A percentile compares a stretch with the other conserved stretches of the same genome.
Conservation (phyloP, 192 early-diverging fungal species). For the Linnemannia schmuckeri region DNA sequence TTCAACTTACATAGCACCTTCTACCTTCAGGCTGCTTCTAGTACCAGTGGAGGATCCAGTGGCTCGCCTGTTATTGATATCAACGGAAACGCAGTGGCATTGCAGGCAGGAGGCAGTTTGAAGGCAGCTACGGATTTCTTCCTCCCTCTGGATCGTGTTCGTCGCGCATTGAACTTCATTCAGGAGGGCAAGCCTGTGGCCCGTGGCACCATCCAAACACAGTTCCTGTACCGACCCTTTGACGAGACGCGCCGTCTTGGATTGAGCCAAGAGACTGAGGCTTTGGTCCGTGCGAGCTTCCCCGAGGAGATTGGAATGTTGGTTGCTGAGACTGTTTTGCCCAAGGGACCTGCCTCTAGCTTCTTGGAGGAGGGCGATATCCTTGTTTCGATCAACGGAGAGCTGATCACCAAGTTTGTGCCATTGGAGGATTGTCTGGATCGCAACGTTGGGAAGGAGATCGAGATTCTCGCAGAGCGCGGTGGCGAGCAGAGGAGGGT, state of each 20-base stretch:
- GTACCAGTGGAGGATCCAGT: constrained; percentile 81
- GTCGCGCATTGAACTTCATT: constrained; percentile 67
- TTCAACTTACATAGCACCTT: constrained; percentile 54
- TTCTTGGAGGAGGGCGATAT: constrained; percentile 85
- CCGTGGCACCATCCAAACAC: constrained; percentile 81
- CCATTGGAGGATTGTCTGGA: constrained; percentile 81
- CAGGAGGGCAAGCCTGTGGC: constrained; percentile 62
- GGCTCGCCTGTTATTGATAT: constrained; percentile 88
- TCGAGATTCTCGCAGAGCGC: constrained; percentile 75
- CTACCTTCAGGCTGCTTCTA: constrained; percentile 83
- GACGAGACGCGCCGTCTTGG: constrained; percentile 82
- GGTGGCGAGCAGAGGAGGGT: constrained; percentile 77
- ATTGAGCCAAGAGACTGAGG: constrained; percentile 72
- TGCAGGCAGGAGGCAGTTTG: constrained; percentile 81
- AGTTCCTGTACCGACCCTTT: constrained; percentile 82
- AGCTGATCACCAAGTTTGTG: constrained; percentile 86
- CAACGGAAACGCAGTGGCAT: constrained; percentile 83
- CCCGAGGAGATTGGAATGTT: constrained; percentile 85
- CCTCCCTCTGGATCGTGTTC: constrained; percentile 83
- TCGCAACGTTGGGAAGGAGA: constrained; percentile 70
- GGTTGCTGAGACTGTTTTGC: constrained; percentile 80
- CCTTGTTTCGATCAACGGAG: constrained; percentile 75
- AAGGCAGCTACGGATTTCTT: constrained; percentile 89
- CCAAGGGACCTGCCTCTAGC: constrained; percentile 75
- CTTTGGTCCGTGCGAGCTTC: constrained; percentile 67